Conservation (phyloP, 2,329 filamentous ascomycete genomes). For the Raffaelea ambrosiae region DNA sequence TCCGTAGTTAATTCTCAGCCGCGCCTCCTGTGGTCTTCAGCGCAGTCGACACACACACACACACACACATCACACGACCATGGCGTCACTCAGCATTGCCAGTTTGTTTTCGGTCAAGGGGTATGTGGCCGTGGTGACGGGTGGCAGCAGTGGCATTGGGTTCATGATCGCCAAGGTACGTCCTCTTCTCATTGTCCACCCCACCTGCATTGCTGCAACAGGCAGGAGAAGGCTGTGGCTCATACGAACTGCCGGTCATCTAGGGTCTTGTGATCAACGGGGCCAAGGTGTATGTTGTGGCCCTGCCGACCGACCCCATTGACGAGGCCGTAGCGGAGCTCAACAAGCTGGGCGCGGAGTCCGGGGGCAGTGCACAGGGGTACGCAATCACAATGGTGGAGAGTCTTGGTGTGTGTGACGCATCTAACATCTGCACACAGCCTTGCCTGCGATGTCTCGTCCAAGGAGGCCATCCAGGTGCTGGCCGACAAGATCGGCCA, state of each 20-base stretch:
- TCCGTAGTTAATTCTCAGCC: too few relatives aligned
- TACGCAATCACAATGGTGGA: neutral
- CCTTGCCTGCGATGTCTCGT: slow-evolving; percentile 48
- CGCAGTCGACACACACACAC: too few relatives aligned
- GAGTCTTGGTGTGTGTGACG: neutral
- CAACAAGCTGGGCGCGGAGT: slow-evolving; percentile 40
- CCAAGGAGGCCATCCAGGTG: slow-evolving; percentile 48
- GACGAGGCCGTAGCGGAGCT: slow-evolving; percentile 51
- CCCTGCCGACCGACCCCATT: slow-evolving; percentile 55
- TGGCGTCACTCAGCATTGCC: slow-evolving; percentile 1
- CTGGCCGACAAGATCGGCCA: slow-evolving; percentile 49
- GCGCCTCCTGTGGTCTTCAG: too few relatives aligned
- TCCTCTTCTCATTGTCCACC: neutral
- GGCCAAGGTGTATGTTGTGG: slow-evolving; percentile 62
- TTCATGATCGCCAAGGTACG: slow-evolving; percentile 19
- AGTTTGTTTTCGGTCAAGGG: slow-evolving; percentile 16
- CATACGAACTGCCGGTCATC: slow-evolving; percentile 8
- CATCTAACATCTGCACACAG: slow-evolving; percentile 21
- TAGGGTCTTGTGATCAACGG: slow-evolving; percentile 49
- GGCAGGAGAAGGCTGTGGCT: too few relatives aligned
- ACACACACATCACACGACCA: neutral
- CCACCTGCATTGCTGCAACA: too few relatives aligned
- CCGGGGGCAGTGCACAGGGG: neutral
- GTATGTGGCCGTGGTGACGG: slow-evolving; percentile 23
- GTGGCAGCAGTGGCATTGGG: slow-evolving; percentile 23